These are phyloP conservation scores for Neonectria neomacrospora DNA, from an alignment of 2,329 filamentous ascomycete genomes.

Conservation along the genomic window DNA sequence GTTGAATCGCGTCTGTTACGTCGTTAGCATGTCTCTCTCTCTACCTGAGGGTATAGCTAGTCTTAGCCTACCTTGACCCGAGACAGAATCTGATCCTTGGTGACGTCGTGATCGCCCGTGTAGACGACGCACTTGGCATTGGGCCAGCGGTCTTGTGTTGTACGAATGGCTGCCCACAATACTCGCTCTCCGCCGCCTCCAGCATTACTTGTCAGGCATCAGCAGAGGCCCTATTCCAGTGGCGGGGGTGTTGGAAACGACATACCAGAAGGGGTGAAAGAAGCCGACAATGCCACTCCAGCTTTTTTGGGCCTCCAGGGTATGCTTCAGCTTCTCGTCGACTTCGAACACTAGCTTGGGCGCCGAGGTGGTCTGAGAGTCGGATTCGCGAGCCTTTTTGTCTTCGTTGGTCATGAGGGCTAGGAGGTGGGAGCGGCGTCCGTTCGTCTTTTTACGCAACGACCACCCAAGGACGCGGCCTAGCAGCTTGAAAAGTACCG, in stretches of 20 bases:
- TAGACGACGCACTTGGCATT: constrained; percentile 92
- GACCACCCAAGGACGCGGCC: constrained; percentile 67
- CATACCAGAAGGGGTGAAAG: constrained; percentile 96
- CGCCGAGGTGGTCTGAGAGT: constrained; percentile 56
- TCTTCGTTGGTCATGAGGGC: constrained; percentile 61
- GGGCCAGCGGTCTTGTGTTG: constrained; percentile 89
- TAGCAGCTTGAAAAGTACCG: constrained; percentile 45
- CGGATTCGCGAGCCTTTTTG: constrained; percentile 50
- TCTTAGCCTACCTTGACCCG: constrained; percentile 72
- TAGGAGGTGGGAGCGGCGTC: constrained; percentile 68
- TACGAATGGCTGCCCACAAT: constrained; percentile 93
- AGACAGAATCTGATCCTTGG: constrained; percentile 80
- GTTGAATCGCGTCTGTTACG: constrained; percentile 81
- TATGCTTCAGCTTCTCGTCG: constrained; percentile 46
- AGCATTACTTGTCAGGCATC: constrained; percentile 74
- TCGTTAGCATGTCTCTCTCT: constrained; percentile 24
- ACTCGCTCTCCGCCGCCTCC: constrained; percentile 96
- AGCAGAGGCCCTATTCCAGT: constrained; percentile 21
- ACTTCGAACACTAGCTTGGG: constrained; percentile 69
- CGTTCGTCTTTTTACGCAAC: constrained; percentile 71
- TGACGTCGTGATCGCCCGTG: constrained; percentile 91
- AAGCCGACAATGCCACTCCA: constrained; percentile 93
- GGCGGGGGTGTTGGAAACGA: constrained; percentile 16
- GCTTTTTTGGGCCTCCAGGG: constrained; percentile 58
- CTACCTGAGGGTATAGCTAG: background rate